Conservation (phyloP, 371 early-diverging fungal genomes). For the Saksenaea oblongispora region DNA sequence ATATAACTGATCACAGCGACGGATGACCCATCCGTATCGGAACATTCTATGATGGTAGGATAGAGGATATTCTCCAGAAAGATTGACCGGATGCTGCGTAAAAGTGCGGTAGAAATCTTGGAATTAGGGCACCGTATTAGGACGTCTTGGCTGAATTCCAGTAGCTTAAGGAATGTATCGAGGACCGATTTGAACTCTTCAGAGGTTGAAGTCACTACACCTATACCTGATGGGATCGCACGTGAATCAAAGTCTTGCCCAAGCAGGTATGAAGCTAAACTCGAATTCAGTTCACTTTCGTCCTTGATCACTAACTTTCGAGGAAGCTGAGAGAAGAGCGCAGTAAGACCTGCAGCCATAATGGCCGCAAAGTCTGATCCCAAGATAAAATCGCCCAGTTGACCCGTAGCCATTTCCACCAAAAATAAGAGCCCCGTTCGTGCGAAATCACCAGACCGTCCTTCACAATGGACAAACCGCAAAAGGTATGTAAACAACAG, state of each 20-base stretch:
- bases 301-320: conserved; percentile 68
- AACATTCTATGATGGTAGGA: conserved; percentile 83
- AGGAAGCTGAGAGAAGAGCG: conserved; percentile 91
- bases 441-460: conserved; percentile 86
- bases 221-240: conserved; percentile 24
- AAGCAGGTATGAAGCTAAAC: conserved; percentile 46
- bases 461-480: conserved; percentile 86
- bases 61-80: conserved; percentile 88
- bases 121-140: conserved; percentile 77
- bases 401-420: conserved; percentile 79
- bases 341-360: conserved; percentile 86
- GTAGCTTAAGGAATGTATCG: conserved; percentile 74
- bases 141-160: conserved; percentile 86
- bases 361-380: conserved; percentile 82
- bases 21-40: conserved; percentile 90
- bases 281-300: conserved; percentile 32
- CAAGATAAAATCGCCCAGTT: conserved; percentile 78
- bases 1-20: conserved; percentile 90
- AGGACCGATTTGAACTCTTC: conserved; percentile 73
- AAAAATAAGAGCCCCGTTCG: conserved; percentile 88
- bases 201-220: conserved; percentile 57
- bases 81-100: conserved; percentile 68
- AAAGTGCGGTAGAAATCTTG: conserved; percentile 64
- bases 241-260: conserved; percentile 39
- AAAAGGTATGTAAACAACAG: conserved; percentile 84